These are phyloP conservation scores for Euphrasia confusa DNA, from an alignment of 257 asterid genomes.

Conservation along the genomic window DNA sequence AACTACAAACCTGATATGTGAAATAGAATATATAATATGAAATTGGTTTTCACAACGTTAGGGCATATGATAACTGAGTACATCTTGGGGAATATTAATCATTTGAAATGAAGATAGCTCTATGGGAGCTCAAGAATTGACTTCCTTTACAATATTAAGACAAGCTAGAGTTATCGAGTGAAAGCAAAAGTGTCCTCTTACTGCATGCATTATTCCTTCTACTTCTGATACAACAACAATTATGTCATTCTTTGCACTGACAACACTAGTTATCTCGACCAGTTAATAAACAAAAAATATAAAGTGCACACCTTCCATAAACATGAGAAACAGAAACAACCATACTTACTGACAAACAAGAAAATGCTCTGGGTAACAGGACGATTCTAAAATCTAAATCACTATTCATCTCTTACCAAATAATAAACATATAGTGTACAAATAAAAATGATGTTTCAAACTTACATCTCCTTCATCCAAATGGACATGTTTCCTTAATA, in stretches of 20 bases:
- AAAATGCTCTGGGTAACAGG: background rate
- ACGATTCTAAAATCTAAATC: background rate
- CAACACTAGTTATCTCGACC: background rate
- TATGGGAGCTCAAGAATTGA: constrained; percentile 2
- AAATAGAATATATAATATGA: constrained; percentile 16
- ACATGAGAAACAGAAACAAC: background rate
- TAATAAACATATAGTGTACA: constrained; percentile 9
- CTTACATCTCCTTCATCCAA: constrained; percentile 99
- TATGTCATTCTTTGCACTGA: background rate
- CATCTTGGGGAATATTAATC: background rate
- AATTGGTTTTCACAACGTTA: background rate
- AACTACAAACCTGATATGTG: constrained; percentile 81
- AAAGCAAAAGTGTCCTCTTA: background rate
- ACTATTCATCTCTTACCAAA: constrained; percentile 1
- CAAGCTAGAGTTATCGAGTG: background rate
- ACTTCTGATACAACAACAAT: background rate
- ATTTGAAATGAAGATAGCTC: background rate
- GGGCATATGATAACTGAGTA: background rate
- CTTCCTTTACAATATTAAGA: background rate
- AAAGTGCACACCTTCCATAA: background rate
- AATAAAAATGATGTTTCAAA: constrained; percentile 21
- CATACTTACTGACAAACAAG: background rate
- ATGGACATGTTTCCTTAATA: constrained; percentile 77
- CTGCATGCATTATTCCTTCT: constrained; percentile 1
- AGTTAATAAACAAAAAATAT: background rate